Evolutionary conservation across 352 stramenopile species (phyloP).

Genomic region (Hyaloperonospora arabidopsidis): DNA sequence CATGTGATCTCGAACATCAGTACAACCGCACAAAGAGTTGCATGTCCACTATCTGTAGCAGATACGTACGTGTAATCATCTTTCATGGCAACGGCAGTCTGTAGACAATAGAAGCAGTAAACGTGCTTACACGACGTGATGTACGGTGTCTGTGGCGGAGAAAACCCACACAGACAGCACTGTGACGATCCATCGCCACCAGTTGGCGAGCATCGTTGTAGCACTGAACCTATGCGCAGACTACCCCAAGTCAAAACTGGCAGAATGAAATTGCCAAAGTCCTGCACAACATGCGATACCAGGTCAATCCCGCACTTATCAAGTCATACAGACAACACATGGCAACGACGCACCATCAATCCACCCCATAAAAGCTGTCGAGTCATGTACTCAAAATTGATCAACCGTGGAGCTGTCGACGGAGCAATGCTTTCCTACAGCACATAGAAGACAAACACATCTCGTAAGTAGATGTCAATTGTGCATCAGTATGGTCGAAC

Average conservation of each 20-base stretch:
- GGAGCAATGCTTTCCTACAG: slow-evolving; percentile 48
- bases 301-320: background rate
- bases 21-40: background rate
- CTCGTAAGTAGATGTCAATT: slow-evolving; percentile 1
- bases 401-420: slow-evolving; percentile 48
- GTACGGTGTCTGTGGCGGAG: slow-evolving; percentile 68
- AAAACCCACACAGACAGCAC: slow-evolving; percentile 58
- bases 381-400: slow-evolving; percentile 87
- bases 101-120: slow-evolving; percentile 83
- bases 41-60: slow-evolving; percentile 1
- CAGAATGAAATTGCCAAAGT: slow-evolving; percentile 74
- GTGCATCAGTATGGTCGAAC: background rate
- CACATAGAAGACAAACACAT: slow-evolving; percentile 4
- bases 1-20: slow-evolving; percentile 2
- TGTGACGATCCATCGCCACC: slow-evolving; percentile 21
- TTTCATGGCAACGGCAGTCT: slow-evolving; percentile 61
- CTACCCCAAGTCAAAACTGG: slow-evolving; percentile 65
- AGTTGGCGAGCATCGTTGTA: slow-evolving; percentile 8
- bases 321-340: background rate
- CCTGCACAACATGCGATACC: slow-evolving; percentile 28
- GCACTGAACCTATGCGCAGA: slow-evolving; percentile 16
- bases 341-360: slow-evolving; percentile 49
- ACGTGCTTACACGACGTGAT: slow-evolving; percentile 81
- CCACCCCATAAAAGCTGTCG: slow-evolving; percentile 75
- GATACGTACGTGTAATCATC: slow-evolving; percentile 61